Percentiles rank a stretch among this genome's conserved stretches.
phyloP scores from a whole-genome alignment of 768 basidiomycete genomes.

The Suillus paluster region DNA sequence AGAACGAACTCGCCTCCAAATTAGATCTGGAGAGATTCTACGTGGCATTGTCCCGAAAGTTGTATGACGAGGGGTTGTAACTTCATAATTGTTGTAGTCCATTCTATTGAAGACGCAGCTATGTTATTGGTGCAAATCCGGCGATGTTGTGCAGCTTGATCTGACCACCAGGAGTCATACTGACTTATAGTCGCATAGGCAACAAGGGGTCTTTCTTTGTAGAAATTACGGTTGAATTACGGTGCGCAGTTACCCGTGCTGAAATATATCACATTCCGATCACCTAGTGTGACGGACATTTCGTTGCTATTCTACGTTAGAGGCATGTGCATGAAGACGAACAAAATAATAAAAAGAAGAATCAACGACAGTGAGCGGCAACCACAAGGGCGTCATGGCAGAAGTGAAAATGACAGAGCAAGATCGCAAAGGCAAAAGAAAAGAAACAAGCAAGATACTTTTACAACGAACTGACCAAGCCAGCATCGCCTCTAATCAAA shows the following conservation, averaged over 20 bases:
- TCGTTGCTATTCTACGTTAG: conserved; percentile 1
- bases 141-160: not conserved
- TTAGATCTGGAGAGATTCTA: conserved; percentile 89
- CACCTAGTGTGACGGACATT: conserved; percentile 6
- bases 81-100: not conserved
- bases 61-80: conserved; percentile 91
- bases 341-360: not conserved
- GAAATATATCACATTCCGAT: not conserved
- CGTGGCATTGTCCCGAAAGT: conserved; percentile 82
- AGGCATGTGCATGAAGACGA: conserved; percentile 9
- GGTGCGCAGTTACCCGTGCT: too few species aligned
- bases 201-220: too few species aligned
- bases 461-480: conserved; percentile 22
- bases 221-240: too few species aligned
- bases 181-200: too few species aligned
- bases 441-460: conserved; percentile 4
- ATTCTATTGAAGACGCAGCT: conserved; percentile 1
- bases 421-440: not conserved
- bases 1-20: conserved; percentile 63
- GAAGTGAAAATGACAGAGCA: not conserved
- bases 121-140: not conserved
- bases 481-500: conserved; percentile 35
- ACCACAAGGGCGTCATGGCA: not conserved
- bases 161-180: not conserved
- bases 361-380: conserved; percentile 7